phyloP scores from a whole-genome alignment of 2,329 filamentous ascomycete genomes.

The Lasiodiplodia sp. region DNA sequence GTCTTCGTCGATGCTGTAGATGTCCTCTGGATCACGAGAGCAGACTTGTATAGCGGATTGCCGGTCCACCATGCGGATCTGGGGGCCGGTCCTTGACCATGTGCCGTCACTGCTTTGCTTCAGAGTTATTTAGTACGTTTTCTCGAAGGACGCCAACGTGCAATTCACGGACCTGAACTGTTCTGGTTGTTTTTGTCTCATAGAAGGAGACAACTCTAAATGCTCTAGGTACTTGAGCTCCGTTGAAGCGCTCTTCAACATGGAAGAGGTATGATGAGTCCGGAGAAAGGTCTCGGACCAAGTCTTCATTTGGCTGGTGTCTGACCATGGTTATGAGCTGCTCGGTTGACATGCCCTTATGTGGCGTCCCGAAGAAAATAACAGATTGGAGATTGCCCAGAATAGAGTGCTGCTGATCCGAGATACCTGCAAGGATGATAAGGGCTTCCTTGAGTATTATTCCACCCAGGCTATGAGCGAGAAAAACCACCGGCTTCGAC shows the following conservation, averaged over 20 bases:
- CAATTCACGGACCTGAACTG: not conserved
- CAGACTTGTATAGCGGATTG: not conserved
- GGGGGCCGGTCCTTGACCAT: not conserved
- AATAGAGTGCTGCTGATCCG: not conserved
- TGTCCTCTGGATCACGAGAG: not conserved
- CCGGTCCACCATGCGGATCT: not conserved
- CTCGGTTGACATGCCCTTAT: not conserved
- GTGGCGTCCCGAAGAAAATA: not conserved
- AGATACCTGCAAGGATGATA: not conserved
- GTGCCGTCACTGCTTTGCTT: not conserved
- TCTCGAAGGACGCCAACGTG: fast-evolving
- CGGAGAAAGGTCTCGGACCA: not conserved
- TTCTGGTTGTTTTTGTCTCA: not conserved
- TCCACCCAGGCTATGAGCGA: not conserved
- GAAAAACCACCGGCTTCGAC: not conserved
- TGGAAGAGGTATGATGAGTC: not conserved
- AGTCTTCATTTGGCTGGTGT: not conserved
- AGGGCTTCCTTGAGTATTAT: not conserved
- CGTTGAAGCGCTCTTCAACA: not conserved
- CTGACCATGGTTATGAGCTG: not conserved
- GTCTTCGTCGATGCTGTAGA: not conserved
- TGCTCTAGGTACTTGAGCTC: not conserved
- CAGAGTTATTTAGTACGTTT: not conserved
- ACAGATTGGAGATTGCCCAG: not conserved
- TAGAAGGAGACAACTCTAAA: conserved; percentile 3